These are phyloP conservation scores for Fusarium camptoceras DNA, from an alignment of 2,329 filamentous ascomycete genomes.

Conservation along the genomic window DNA sequence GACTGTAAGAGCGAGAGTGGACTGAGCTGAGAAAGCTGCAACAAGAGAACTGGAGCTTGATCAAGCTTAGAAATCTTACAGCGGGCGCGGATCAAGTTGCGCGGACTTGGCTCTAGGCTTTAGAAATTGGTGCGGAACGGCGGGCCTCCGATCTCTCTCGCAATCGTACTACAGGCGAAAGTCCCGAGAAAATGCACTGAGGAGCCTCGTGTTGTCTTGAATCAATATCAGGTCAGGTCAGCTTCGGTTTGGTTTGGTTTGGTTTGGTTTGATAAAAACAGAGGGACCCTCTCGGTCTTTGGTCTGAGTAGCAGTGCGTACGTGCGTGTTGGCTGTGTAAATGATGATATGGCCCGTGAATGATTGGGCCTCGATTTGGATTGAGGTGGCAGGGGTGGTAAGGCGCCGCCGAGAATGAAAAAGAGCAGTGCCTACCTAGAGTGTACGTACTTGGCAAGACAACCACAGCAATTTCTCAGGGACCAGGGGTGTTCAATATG, in stretches of 20 bases:
- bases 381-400: constrained; percentile 32
- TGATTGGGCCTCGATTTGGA: constrained; percentile 38
- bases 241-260: constrained; percentile 23
- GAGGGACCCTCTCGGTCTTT: constrained; percentile 28
- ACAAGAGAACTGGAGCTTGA: constrained; percentile 38
- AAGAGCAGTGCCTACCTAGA: constrained; percentile 38
- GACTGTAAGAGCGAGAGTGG: constrained; percentile 36
- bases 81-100: constrained; percentile 44
- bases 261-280: constrained; percentile 37
- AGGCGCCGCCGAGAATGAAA: constrained; percentile 36
- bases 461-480: constrained; percentile 38
- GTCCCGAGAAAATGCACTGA: constrained; percentile 28
- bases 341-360: constrained; percentile 39
- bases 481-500: constrained; percentile 23
- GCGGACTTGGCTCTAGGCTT: constrained; percentile 30
- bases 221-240: constrained; percentile 28
- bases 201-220: constrained; percentile 35
- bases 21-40: constrained; percentile 40
- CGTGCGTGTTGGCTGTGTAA: constrained; percentile 38
- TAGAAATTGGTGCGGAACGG: constrained; percentile 22
- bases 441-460: constrained; percentile 37
- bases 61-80: constrained; percentile 39
- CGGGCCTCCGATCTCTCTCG: constrained; percentile 26
- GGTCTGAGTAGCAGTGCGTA: constrained; percentile 24
- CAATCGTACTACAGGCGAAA: constrained; percentile 15